Evolutionary conservation across 129 eudicot genomes (phyloP), one percentile per base, ranked within the genome.

Genomic region (Saussurea involucrata): DNA sequence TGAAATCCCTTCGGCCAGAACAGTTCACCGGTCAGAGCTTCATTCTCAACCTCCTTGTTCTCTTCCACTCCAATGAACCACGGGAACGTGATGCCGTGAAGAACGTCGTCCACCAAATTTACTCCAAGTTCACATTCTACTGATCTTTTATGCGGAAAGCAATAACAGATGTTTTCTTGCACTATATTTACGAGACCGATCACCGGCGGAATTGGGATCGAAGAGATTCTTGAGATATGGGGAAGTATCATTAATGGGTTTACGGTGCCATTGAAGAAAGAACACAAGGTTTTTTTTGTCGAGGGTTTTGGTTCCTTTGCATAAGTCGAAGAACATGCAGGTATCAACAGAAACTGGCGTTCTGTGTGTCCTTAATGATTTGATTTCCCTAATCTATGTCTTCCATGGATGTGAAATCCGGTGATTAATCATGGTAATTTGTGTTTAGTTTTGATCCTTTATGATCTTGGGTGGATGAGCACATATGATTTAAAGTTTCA

Each of bases 181-280:
- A 84, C 72, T 88, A 84, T 21, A 72, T 83, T 24, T 87, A 81
- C n/a, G n/a, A n/a, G n/a, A n/a, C n/a, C 0, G 90, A 88, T 25
- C 88, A 81, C 55, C 70, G 81, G 13, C 97, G 87, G 24, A 74
- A 80, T n/a, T 61, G 97, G 95, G 24, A 89, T 89, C 21, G 97
- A 90, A 7, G 97, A 92, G 58, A 82, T 92, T 29, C 86, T 92
- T 5, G 95, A 92, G 85, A 89, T 92, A 13, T 91, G 94, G 87
- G 97, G 97, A 63, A 91, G 92, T 28, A 91, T 91, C 25, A 91
- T 91, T 28, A 91, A 91, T 29, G 92, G 92, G 6, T 87, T 89
- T 24, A 83, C 82, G 17, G 75, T 92, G 8, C 97, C 97, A 17
- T 70, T 89, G 27, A 92, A 92, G 80, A 90, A 83, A 28, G 92